These are phyloP conservation scores for Evernia prunastri DNA, from an alignment of 495 filamentous ascomycete genomes.

Conservation along the genomic window DNA sequence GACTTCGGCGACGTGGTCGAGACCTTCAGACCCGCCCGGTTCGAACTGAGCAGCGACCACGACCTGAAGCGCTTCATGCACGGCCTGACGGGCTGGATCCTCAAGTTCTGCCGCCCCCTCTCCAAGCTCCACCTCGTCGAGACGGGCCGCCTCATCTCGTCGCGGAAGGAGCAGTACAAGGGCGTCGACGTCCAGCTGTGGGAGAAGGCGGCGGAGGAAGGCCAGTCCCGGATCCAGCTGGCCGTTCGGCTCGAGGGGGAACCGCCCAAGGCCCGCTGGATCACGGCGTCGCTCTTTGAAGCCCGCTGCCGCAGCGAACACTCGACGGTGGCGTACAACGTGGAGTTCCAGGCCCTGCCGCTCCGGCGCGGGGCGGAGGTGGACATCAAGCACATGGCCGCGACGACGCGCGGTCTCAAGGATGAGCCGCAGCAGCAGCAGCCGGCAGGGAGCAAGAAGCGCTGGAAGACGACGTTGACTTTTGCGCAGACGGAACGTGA, in stretches of 20 bases:
- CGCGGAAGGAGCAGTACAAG: conserved; percentile 13
- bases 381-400: conserved; percentile 20
- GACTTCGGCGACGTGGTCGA: conserved; percentile 14
- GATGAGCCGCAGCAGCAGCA: too few species aligned
- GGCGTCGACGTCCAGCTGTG: conserved; percentile 15
- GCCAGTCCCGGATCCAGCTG: conserved; percentile 10
- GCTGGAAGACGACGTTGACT: conserved; percentile 1
- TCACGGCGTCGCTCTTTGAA: conserved; percentile 14
- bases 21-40: background rate
- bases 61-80: conserved; percentile 15
- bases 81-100: conserved; percentile 17
- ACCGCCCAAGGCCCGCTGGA: conserved; percentile 11
- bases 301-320: background rate
- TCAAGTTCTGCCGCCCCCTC: conserved; percentile 12
- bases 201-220: conserved; percentile 16
- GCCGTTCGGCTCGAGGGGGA: conserved; percentile 9
- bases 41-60: conserved; percentile 16
- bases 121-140: conserved; percentile 9
- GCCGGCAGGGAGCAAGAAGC: background rate
- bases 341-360: conserved; percentile 7
- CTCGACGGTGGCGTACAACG: background rate
- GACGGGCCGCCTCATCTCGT: conserved; percentile 6
- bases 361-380: conserved; percentile 15
- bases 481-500: conserved; percentile 10
- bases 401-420: conserved; percentile 30